Evolutionary conservation across 257 asterid species (phyloP).

Genomic region (Cinchona pubescens): DNA sequence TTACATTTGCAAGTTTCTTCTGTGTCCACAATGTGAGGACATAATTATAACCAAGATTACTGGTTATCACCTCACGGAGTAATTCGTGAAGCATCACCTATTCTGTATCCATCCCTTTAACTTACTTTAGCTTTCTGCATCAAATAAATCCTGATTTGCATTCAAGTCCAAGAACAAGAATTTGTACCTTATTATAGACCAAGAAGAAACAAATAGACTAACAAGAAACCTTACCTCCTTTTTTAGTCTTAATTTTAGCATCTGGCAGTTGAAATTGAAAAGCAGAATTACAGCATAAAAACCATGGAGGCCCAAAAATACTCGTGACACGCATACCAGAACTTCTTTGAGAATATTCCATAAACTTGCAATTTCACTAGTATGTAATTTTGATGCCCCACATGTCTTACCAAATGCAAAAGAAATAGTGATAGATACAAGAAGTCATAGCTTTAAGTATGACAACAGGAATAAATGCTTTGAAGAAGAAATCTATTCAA

Average conservation of each 20-base stretch:
- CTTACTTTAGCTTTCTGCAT: not conserved
- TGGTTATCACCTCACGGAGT: not conserved
- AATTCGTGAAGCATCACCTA: not conserved
- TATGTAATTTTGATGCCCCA: not conserved
- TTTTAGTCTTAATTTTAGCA: not conserved
- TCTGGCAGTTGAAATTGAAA: not conserved
- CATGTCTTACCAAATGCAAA: not conserved
- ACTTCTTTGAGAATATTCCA: not conserved
- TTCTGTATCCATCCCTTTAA: not conserved
- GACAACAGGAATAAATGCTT: too few relatives aligned
- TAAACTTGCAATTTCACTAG: not conserved
- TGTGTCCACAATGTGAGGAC: not conserved
- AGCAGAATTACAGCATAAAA: not conserved
- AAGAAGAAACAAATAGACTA: not conserved
- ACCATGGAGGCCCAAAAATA: not conserved
- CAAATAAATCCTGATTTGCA: not conserved
- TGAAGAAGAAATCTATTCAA: not conserved
- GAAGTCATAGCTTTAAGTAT: not conserved
- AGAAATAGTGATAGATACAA: not conserved
- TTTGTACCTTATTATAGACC: not conserved
- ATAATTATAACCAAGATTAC: too few relatives aligned
- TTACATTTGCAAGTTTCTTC: not conserved
- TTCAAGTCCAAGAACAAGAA: not conserved
- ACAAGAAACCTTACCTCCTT: not conserved
- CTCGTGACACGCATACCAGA: not conserved